These are phyloP conservation scores for Leccinellum luteum DNA, from an alignment of 768 basidiomycete genomes.

Conservation along the genomic window DNA sequence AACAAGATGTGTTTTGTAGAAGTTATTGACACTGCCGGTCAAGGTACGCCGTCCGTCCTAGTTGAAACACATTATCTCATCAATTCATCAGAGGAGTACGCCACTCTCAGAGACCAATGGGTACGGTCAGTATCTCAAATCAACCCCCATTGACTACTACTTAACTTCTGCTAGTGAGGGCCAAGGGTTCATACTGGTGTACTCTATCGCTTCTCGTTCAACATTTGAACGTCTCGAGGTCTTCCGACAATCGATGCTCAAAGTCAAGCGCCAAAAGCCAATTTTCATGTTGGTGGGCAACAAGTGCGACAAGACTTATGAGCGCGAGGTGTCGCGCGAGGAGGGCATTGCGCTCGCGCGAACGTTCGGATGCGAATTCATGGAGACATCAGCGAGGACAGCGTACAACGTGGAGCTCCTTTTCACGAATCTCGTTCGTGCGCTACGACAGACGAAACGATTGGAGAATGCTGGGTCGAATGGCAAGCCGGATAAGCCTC, in stretches of 20 bases:
- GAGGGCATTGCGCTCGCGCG: constrained; percentile 83
- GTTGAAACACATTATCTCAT: constrained; percentile 17
- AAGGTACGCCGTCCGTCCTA: constrained; percentile 57
- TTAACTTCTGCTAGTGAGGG: constrained; percentile 67
- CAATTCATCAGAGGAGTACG: constrained; percentile 80
- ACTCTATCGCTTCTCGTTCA: constrained; percentile 92
- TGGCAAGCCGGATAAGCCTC: constrained; percentile 38
- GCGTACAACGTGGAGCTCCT: constrained; percentile 88
- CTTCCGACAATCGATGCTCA: constrained; percentile 86
- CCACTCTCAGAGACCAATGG: constrained; percentile 96
- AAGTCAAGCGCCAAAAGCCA: constrained; percentile 82
- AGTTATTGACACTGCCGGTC: constrained; percentile 96
- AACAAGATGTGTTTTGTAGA: constrained; percentile 95
- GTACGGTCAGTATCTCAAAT: constrained; percentile 66
- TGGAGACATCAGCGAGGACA: constrained; percentile 96
- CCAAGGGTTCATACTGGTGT: constrained; percentile 96
- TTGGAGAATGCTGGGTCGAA: constrained; percentile 41
- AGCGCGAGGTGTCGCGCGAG: constrained; percentile 88
- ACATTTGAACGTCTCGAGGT: constrained; percentile 89
- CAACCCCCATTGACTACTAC: constrained; percentile 6
- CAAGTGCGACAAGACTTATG: constrained; percentile 90
- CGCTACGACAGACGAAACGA: constrained; percentile 67
- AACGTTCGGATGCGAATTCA: constrained; percentile 87
- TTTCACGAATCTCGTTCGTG: constrained; percentile 84
- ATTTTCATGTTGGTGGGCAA: constrained; percentile 96